phyloP scores from a whole-genome alignment of 208 protist species.

The Trypanosoma lewisi region DNA sequence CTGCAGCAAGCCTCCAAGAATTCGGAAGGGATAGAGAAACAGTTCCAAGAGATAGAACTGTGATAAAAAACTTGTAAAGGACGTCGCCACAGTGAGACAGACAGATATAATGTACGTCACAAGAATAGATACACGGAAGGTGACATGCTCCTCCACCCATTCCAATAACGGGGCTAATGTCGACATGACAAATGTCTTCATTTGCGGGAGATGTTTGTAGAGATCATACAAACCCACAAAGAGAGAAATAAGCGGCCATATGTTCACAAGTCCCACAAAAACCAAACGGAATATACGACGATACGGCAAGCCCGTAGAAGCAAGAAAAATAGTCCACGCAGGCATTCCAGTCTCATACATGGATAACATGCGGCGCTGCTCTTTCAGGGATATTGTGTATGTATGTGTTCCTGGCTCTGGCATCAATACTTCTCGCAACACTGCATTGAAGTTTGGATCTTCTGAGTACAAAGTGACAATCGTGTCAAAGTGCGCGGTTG shows the following conservation, averaged over 20 bases:
- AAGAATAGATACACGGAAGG: conserved; percentile 72
- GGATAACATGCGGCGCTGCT: conserved; percentile 63
- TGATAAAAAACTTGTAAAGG: conserved; percentile 51
- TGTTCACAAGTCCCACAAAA: conserved; percentile 58
- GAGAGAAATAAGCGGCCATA: conserved; percentile 76
- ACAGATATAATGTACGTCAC: conserved; percentile 75
- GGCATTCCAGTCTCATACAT: conserved; percentile 84
- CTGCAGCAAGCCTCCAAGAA: conserved; percentile 33
- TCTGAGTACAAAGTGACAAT: conserved; percentile 70
- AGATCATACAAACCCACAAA: conserved; percentile 77
- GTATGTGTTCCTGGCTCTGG: conserved; percentile 60
- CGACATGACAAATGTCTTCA: conserved; percentile 57
- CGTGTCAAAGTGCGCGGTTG: conserved; percentile 54
- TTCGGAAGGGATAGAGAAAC: conserved; percentile 22
- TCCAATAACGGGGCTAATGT: conserved; percentile 56
- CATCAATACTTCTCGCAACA: conserved; percentile 69
- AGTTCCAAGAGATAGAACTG: conserved; percentile 61
- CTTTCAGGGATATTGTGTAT: conserved; percentile 46
- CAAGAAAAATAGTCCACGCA: conserved; percentile 67
- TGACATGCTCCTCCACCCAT: conserved; percentile 65
- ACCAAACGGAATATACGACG: conserved; percentile 55
- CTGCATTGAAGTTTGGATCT: conserved; percentile 71
- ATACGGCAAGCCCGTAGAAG: conserved; percentile 55
- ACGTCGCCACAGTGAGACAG: conserved; percentile 47
- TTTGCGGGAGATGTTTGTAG: conserved; percentile 78